Conservation (phyloP, 2,329 filamentous ascomycete species). For the Domatiomyces catenatus region DNA sequence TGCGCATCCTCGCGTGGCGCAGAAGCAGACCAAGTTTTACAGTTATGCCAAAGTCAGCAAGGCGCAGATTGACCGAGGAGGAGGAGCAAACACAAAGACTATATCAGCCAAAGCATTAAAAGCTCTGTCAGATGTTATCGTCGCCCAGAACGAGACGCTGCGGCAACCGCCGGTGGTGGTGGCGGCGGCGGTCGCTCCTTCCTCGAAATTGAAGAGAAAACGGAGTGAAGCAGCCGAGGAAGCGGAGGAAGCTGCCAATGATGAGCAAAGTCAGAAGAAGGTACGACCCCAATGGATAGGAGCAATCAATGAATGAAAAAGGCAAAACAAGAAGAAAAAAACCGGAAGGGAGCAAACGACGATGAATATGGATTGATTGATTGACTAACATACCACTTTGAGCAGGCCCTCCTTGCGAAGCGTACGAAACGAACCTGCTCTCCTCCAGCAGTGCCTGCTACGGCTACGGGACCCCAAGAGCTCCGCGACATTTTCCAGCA, state of each 20-base stretch:
- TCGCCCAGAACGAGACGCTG: not conserved
- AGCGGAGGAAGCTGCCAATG: not conserved
- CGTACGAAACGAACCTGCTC: not conserved
- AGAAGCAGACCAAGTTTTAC: conserved; percentile 8
- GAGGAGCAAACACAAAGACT: not conserved
- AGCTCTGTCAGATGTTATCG: not conserved
- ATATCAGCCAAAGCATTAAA: not conserved
- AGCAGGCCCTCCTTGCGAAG: not conserved
- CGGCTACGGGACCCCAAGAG: conserved; percentile 1
- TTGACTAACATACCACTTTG: no score
- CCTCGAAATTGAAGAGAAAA: not conserved
- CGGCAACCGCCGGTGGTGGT: no score
- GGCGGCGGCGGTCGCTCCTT: not conserved
- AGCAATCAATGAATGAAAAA: not conserved
- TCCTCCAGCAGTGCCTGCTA: not conserved
- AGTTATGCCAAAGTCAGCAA: conserved; percentile 12
- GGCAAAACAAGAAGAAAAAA: no score
- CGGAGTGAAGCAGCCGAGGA: not conserved
- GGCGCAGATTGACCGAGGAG: not conserved
- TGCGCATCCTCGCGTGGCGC: conserved; percentile 6
- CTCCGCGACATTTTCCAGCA: conserved; percentile 8
- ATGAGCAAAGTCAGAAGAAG: not conserved
- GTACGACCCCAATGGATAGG: not conserved
- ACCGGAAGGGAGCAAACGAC: no score
- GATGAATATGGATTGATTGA: not conserved